Evolutionary conservation across 345 rosid genomes (phyloP).

Genomic region (Pseudoturritis turrita): DNA sequence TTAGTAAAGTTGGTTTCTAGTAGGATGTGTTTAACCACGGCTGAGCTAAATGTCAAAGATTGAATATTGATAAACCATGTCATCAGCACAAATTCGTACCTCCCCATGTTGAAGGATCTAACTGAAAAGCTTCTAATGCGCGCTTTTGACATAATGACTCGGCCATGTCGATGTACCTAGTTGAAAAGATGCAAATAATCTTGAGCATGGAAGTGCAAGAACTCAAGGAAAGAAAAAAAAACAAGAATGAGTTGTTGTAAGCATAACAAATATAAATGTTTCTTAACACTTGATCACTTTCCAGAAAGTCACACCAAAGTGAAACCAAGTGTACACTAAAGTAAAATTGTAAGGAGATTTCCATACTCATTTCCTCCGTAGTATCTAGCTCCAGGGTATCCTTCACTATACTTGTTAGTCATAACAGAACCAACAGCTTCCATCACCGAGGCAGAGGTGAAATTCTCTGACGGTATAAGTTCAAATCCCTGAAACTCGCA

Average conservation of each 20-base stretch:
- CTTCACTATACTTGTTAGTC: conserved; percentile 98
- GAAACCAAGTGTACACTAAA: not conserved
- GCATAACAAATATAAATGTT: not conserved
- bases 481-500: conserved; percentile 62
- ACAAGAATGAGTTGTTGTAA: not conserved
- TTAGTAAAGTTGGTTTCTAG: not conserved
- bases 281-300: not conserved
- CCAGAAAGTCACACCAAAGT: not conserved
- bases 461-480: conserved; percentile 93
- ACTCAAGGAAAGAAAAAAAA: too few species aligned
- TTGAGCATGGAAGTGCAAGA: not conserved
- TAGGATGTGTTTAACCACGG: not conserved
- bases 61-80: not conserved
- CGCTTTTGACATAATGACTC: conserved; percentile 88
- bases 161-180: conserved; percentile 94
- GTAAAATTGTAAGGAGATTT: not conserved
- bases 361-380: conserved; percentile 95
- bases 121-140: conserved; percentile 75
- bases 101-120: conserved; percentile 97
- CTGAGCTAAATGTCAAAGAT: not conserved
- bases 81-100: conserved; percentile 38
- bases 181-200: not conserved
- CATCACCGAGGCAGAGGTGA: conserved; percentile 91
- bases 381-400: conserved; percentile 95
- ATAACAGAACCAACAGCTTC: conserved; percentile 96